Percentiles rank a stretch among this genome's conserved stretches.
These are phyloP conservation scores for Tolypocladium guangdongense DNA, from an alignment of 2,329 filamentous ascomycete genomes.

Conservation along the genomic window DNA sequence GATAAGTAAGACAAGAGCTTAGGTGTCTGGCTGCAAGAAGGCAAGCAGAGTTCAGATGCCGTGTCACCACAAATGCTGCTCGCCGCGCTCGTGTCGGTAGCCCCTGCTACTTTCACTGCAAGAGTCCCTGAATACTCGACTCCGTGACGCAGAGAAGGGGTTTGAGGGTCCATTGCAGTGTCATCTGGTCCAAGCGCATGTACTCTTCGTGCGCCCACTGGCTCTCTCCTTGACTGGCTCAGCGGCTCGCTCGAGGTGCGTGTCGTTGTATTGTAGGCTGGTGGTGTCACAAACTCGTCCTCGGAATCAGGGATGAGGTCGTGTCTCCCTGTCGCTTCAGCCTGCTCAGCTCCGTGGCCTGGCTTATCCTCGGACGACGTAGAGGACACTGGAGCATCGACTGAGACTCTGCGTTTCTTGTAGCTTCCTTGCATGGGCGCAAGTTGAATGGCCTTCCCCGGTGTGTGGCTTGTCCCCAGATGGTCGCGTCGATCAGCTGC, in stretches of 20 bases:
- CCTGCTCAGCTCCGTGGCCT: constrained; percentile 3
- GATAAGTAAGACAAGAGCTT: constrained; percentile 18
- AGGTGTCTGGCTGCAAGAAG: constrained; percentile 14
- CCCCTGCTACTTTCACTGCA: background rate
- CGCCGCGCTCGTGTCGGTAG: background rate
- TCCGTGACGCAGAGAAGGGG: background rate
- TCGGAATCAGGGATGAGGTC: constrained; percentile 44
- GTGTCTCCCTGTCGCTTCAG: constrained; percentile 6
- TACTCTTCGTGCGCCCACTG: no score
- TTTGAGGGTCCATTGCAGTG: no score
- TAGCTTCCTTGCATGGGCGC: constrained; percentile 1
- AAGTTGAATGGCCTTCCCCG: constrained; percentile 7
- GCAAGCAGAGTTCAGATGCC: background rate
- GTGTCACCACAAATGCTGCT: background rate
- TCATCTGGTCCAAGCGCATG: background rate
- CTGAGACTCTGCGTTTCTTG: constrained; percentile 8
- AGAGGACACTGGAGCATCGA: background rate
- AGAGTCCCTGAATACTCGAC: background rate
- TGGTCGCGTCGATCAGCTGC: constrained; percentile 5
- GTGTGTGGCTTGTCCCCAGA: background rate
- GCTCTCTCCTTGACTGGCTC: background rate
- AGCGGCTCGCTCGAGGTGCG: background rate
- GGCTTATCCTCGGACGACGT: background rate
- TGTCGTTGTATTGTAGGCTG: constrained; percentile 10
- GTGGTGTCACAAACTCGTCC: constrained; percentile 36